phyloP scores from a whole-genome alignment of 257 asterid species.

The Lithospermum erythrorhizon region DNA sequence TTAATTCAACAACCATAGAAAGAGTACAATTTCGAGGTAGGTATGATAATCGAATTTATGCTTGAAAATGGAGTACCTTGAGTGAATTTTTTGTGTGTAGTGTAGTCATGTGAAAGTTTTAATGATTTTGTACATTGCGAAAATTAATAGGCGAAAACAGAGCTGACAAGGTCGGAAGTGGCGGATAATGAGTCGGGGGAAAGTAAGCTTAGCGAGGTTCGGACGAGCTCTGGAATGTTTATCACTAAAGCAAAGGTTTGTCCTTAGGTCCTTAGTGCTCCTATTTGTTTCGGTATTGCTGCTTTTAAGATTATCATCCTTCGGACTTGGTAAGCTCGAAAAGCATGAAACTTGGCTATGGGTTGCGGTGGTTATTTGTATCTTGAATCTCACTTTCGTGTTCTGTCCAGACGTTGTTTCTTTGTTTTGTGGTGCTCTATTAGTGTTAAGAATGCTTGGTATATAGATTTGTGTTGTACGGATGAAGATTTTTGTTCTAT shows the following conservation, averaged over 20 bases:
- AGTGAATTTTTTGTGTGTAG: background rate
- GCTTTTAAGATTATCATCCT: no score
- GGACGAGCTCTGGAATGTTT: constrained; percentile 98
- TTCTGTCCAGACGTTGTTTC: no score
- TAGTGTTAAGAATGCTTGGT: background rate
- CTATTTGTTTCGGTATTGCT: no score
- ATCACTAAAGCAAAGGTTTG: constrained; percentile 72
- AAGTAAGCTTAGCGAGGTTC: constrained; percentile 66
- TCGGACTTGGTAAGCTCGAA: background rate
- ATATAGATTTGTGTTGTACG: background rate
- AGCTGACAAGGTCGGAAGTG: constrained; percentile 85
- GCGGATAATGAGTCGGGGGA: constrained; percentile 77
- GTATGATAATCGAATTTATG: no score
- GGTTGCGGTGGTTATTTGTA: no score
- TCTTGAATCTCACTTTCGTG: no score
- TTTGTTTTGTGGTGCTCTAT: no score
- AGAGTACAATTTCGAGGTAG: no score
- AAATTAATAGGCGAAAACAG: constrained; percentile 58
- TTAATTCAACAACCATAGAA: no score
- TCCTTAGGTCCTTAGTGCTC: background rate
- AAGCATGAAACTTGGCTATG: no score
- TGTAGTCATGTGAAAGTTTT: background rate
- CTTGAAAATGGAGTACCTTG: no score
- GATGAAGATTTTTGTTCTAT: background rate
- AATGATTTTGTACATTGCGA: background rate